Evolutionary conservation across 768 basidiomycete species (phyloP).

Genomic region (Collybiopsis luxurians): DNA sequence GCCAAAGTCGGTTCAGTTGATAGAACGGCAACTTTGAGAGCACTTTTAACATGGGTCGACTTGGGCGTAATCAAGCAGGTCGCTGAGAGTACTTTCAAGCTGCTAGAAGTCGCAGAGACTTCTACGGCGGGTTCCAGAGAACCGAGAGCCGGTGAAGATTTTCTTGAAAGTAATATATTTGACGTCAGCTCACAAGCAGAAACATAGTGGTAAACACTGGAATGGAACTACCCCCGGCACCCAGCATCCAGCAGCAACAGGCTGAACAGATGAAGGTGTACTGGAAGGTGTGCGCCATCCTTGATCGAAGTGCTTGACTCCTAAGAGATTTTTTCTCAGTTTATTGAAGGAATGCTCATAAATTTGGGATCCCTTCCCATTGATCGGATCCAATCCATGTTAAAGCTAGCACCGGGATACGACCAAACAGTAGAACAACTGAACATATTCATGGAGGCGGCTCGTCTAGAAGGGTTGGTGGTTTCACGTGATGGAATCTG

Average conservation of each 20-base stretch:
- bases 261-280: constrained; percentile 84
- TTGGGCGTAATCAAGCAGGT: constrained; percentile 77
- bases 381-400: constrained; percentile 86
- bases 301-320: neutral
- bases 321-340: constrained; percentile 38
- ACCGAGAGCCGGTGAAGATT: constrained; percentile 23
- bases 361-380: constrained; percentile 75
- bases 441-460: constrained; percentile 74
- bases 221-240: constrained; percentile 44
- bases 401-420: constrained; percentile 81
- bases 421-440: constrained; percentile 80
- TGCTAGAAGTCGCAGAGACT: constrained; percentile 64
- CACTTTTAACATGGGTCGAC: constrained; percentile 81
- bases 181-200: too few relatives aligned
- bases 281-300: constrained; percentile 65
- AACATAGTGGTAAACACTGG: constrained; percentile 21
- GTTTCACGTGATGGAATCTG: constrained; percentile 68
- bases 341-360: constrained; percentile 89
- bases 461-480: constrained; percentile 74
- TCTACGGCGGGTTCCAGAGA: constrained; percentile 22
- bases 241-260: constrained; percentile 68
- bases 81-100: constrained; percentile 51
- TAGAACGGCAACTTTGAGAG: constrained; percentile 62
- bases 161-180: neutral
- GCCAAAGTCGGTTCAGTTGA: constrained; percentile 62